Conservation (phyloP, 345 rosid species). For the Eucalyptus marginata region DNA sequence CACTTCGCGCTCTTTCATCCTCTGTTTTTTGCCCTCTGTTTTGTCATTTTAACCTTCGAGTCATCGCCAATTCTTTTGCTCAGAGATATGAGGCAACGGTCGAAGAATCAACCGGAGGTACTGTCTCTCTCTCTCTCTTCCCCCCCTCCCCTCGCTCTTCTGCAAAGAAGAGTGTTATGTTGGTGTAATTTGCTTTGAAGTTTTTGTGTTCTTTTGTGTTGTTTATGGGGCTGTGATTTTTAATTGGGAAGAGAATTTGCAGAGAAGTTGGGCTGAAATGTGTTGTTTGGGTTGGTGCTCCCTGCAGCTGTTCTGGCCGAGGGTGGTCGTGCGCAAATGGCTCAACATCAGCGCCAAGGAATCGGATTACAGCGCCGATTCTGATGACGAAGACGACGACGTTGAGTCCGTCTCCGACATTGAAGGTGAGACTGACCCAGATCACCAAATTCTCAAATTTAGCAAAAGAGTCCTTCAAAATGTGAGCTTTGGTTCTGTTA, state of each 20-base stretch:
- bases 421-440: constrained; percentile 16
- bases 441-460: neutral
- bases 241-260: constrained; percentile 11
- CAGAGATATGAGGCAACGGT: constrained; percentile 13
- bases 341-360: constrained; percentile 52
- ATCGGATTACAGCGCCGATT: constrained; percentile 78
- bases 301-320: constrained; percentile 84
- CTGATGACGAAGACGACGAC: constrained; percentile 31
- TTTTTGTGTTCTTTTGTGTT: neutral
- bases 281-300: constrained; percentile 79
- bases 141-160: neutral
- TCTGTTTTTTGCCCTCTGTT: neutral
- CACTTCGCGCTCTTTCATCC: neutral
- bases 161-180: neutral
- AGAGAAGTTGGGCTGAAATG: constrained; percentile 62
- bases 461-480: neutral
- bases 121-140: neutral
- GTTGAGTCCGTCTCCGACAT: constrained; percentile 28
- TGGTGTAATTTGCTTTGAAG: neutral
- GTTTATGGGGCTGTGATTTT: neutral
- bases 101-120: constrained; percentile 35
- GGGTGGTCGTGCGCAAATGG: constrained; percentile 69
- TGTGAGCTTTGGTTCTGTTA: neutral
- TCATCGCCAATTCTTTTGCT: neutral
- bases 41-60: neutral